Percentiles rank a stretch among this genome's conserved stretches.
Conservation (phyloP, 257 asterid genomes). For the Fraxinus excelsior region DNA sequence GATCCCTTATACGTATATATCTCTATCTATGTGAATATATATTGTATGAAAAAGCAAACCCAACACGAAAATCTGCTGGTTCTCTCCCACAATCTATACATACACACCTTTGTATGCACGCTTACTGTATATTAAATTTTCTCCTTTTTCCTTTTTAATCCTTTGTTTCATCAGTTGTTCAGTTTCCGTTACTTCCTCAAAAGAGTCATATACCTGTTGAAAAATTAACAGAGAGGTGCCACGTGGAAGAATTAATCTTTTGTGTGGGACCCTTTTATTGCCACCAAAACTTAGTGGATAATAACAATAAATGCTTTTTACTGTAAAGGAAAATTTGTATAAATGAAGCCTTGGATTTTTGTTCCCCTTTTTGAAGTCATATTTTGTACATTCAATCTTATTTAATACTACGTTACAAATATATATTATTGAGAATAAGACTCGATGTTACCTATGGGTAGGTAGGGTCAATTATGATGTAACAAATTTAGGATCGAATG, state of each 20-base stretch:
- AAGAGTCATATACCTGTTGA: slow-evolving; percentile 28
- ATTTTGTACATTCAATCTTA: no score
- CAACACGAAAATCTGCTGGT: slow-evolving; percentile 26
- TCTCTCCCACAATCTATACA: slow-evolving; percentile 1
- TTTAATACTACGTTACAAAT: no score
- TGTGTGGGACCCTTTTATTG: slow-evolving; percentile 34
- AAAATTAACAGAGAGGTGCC: slow-evolving; percentile 32
- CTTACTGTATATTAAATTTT: neutral
- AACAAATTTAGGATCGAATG: neutral
- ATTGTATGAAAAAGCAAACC: slow-evolving; percentile 22
- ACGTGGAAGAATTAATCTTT: slow-evolving; percentile 34
- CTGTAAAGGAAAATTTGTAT: no score
- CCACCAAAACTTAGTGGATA: slow-evolving; percentile 31
- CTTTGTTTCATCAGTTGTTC: slow-evolving; percentile 15
- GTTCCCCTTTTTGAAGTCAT: no score
- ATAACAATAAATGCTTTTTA: no score
- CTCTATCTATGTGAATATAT: neutral
- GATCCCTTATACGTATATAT: slow-evolving; percentile 13
- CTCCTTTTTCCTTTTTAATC: slow-evolving; percentile 6
- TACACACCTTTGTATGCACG: neutral
- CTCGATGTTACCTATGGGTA: neutral
- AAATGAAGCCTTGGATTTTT: no score
- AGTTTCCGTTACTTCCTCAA: slow-evolving; percentile 49
- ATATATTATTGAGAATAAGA: no score
- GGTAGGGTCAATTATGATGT: neutral